Evolutionary conservation across 2,329 filamentous ascomycete genomes (phyloP), one percentile per base, ranked within the genome.

Genomic region (Penicillium psychrosexuale): DNA sequence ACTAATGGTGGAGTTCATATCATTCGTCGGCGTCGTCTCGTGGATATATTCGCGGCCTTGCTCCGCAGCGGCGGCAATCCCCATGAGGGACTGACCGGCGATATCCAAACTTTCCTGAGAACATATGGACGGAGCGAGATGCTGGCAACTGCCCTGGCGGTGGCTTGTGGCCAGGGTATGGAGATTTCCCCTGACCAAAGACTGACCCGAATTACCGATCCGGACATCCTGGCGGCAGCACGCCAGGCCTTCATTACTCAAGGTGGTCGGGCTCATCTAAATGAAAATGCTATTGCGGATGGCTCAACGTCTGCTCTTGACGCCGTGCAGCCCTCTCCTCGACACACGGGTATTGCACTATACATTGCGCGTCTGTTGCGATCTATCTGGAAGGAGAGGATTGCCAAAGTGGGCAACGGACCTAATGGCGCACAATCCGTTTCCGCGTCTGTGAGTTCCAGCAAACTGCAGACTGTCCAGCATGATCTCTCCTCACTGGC

Each of bases 1-100:
- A 97, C 94, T 31, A 96, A 94, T 65, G 91, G 85, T 13, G 94
- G 94, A 3, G 84, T 99, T 50, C 91, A 97, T 66, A 83, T 96
- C 8, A 84, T 97, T 51, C 87, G 91, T 51, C 82, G 94, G 47
- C 83, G 91, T 66, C 82, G 94, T 51, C 81, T 97, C 5, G 91
- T 97, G 0, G 94, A 99, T 69, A 88, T 96, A 8, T 96, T 99
- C 72, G 91, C 93, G 3, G 84, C 89, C 0, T 84, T 91, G 19
- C 86, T 96, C 46, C 84, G 90, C 51, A 84, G 82, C 60, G 84
- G 86, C 13, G 83, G 85, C 3, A 88, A 88, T n/a, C 68, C 89
- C 13, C 71, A 75, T 24, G 87, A 97, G 60, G 90, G 89, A 3
- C 77, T 94, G 9, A 91, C 96, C 64, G 84, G 82, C 17, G 89